phyloP scores from a whole-genome alignment of 73 alveolate genomes.

The Uronychia binucleata region DNA sequence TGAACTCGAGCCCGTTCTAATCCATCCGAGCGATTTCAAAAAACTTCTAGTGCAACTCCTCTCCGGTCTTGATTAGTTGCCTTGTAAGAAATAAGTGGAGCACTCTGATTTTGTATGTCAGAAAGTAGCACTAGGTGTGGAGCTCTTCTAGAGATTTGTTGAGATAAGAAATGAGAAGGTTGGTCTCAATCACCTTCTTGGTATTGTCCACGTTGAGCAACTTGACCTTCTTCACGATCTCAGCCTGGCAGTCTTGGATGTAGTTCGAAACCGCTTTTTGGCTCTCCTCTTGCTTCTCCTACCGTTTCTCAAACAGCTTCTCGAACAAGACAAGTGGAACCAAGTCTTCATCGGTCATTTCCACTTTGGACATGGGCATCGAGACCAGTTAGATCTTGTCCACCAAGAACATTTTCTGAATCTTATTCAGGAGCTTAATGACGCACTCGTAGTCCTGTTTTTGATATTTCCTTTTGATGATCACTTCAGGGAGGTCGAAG shows the following conservation, averaged over 20 bases:
- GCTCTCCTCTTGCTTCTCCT: constrained; percentile 22
- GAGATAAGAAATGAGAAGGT: constrained; percentile 10
- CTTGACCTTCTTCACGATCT: constrained; percentile 19
- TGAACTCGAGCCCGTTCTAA: constrained; percentile 1
- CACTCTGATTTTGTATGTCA: background rate
- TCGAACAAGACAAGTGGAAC: constrained; percentile 58
- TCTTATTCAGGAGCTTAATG: constrained; percentile 32
- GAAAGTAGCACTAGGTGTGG: background rate
- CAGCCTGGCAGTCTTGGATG: constrained; percentile 7
- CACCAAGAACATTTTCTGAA: constrained; percentile 22
- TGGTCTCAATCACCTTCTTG: constrained; percentile 40
- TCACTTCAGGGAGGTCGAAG: constrained; percentile 52
- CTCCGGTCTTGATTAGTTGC: constrained; percentile 1
- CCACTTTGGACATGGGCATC: constrained; percentile 28
- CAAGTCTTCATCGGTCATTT: constrained; percentile 66
- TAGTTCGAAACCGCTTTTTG: background rate
- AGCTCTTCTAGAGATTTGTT: constrained; percentile 13
- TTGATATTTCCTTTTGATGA: constrained; percentile 40
- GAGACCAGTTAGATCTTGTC: constrained; percentile 13
- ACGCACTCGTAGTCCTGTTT: constrained; percentile 44
- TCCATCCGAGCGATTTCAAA: background rate
- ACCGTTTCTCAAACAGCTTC: constrained; percentile 4
- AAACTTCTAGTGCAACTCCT: constrained; percentile 3
- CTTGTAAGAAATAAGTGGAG: constrained; percentile 11
- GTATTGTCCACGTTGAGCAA: constrained; percentile 35